Conservation (phyloP, 805 yeast genomes). For the Cyberlindnera meyerae region DNA sequence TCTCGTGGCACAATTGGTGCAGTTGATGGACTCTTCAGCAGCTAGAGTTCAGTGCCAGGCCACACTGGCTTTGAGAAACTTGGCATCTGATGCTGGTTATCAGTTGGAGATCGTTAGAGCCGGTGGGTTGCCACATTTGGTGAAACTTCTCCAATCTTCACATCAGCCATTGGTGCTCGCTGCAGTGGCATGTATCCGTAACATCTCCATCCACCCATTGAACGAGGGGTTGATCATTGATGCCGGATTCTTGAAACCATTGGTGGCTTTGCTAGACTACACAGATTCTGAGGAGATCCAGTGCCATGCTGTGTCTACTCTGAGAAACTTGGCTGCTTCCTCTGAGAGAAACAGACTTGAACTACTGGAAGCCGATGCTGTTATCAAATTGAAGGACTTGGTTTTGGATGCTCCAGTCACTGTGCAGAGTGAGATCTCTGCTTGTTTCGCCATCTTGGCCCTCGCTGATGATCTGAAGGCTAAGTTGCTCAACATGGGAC, state of each 20-base stretch:
- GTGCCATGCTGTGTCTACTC: conserved; percentile 95
- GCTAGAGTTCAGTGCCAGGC: conserved; percentile 99
- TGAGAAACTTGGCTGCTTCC: conserved; percentile 93
- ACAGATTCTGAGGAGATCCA: conserved; percentile 92
- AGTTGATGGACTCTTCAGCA: conserved; percentile 86
- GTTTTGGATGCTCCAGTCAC: conserved; percentile 82
- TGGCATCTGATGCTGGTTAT: conserved; percentile 93
- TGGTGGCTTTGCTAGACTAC: conserved; percentile 78
- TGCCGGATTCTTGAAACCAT: conserved; percentile 91
- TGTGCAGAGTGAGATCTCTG: conserved; percentile 94
- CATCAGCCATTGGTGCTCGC: conserved; percentile 92
- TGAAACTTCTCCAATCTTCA: conserved; percentile 80
- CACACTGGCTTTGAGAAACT: conserved; percentile 88
- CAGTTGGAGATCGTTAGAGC: conserved; percentile 94
- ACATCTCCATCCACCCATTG: conserved; percentile 92
- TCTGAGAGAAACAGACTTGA: conserved; percentile 90
- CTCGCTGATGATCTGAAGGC: conserved; percentile 91
- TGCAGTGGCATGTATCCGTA: conserved; percentile 97
- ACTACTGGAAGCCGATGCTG: conserved; percentile 91
- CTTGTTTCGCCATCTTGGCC: conserved; percentile 95
- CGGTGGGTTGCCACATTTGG: conserved; percentile 91
- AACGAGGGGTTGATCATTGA: conserved; percentile 95
- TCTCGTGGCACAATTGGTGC: conserved; percentile 80
- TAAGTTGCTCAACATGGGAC: conserved; percentile 74
- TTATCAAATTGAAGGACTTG: conserved; percentile 83